A percentile compares a stretch with the other conserved stretches of the same genome.
phyloP scores from a whole-genome alignment of 345 rosid genomes.

The Lumnitzera racemosa region DNA sequence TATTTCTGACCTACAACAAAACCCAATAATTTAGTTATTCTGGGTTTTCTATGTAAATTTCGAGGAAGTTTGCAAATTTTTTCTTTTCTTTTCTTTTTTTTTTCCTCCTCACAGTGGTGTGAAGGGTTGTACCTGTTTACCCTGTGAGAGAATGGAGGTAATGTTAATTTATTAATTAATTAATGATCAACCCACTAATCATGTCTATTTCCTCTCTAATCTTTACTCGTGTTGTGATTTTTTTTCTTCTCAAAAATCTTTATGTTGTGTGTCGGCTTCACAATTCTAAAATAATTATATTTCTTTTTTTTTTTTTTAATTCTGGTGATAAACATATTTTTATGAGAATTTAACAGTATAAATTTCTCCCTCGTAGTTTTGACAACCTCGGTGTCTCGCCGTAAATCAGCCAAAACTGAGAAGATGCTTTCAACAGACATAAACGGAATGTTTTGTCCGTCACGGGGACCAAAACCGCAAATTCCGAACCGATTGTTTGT shows the following conservation, averaged over 20 bases:
- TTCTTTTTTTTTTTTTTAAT: background rate
- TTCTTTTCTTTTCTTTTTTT: background rate
- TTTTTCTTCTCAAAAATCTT: background rate
- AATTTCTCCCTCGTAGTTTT: too few species aligned
- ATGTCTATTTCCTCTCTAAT: too few species aligned
- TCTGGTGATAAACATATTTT: background rate
- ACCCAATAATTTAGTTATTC: background rate
- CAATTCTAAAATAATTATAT: background rate
- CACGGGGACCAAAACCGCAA: too few species aligned
- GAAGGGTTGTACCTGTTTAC: background rate
- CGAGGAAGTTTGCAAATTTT: background rate
- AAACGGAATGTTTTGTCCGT: too few species aligned
- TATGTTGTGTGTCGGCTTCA: background rate
- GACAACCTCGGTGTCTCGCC: too few species aligned
- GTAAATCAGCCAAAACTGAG: too few species aligned
- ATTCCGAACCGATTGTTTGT: too few species aligned
- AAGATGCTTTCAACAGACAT: too few species aligned
- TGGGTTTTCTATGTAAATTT: background rate
- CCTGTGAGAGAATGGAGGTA: slow-evolving; percentile 4
- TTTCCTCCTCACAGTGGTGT: slow-evolving; percentile 3
- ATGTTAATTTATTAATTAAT: background rate
- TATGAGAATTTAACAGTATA: background rate
- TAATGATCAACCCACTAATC: too few species aligned
- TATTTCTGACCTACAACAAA: too few species aligned
- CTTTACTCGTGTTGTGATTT: background rate